Conservation (phyloP, 768 basidiomycete genomes). For the Termitomyces sp. region DNA sequence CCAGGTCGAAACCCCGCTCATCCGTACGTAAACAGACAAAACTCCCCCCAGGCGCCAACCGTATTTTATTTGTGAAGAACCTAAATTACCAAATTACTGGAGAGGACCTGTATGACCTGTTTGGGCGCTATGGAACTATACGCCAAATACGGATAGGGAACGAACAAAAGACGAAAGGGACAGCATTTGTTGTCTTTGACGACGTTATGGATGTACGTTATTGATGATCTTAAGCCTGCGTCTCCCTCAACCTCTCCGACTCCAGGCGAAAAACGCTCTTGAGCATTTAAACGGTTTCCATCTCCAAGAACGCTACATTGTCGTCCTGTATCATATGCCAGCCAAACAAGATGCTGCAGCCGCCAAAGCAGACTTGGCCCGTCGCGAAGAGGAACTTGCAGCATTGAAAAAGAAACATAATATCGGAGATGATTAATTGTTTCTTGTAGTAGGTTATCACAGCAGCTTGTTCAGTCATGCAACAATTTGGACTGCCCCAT, state of each 20-base stretch:
- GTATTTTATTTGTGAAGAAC: conserved; percentile 92
- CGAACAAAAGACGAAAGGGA: conserved; percentile 89
- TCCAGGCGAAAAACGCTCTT: conserved; percentile 86
- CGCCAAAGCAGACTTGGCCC: conserved; percentile 87
- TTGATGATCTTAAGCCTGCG: background rate
- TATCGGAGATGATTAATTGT: conserved; percentile 65
- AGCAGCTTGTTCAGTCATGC: conserved; percentile 4
- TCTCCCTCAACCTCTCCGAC: conserved; percentile 9
- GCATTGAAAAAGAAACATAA: conserved; percentile 84
- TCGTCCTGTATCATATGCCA: conserved; percentile 96
- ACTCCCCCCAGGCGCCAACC: conserved; percentile 87
- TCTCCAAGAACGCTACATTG: conserved; percentile 96
- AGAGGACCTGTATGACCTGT: conserved; percentile 93
- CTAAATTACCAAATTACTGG: conserved; percentile 90
- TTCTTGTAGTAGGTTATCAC: conserved; percentile 13
- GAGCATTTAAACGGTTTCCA: conserved; percentile 98
- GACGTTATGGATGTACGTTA: conserved; percentile 88
- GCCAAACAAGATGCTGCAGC: conserved; percentile 94
- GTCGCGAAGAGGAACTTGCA: conserved; percentile 85
- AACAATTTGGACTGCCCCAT: background rate
- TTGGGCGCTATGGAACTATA: conserved; percentile 95
- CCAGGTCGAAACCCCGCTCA: background rate
- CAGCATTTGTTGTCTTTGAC: conserved; percentile 94
- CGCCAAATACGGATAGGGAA: conserved; percentile 93
- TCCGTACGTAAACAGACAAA: conserved; percentile 48